Evolutionary conservation across 2,329 filamentous ascomycete genomes (phyloP).

Genomic region (Aplosporella prunicola): DNA sequence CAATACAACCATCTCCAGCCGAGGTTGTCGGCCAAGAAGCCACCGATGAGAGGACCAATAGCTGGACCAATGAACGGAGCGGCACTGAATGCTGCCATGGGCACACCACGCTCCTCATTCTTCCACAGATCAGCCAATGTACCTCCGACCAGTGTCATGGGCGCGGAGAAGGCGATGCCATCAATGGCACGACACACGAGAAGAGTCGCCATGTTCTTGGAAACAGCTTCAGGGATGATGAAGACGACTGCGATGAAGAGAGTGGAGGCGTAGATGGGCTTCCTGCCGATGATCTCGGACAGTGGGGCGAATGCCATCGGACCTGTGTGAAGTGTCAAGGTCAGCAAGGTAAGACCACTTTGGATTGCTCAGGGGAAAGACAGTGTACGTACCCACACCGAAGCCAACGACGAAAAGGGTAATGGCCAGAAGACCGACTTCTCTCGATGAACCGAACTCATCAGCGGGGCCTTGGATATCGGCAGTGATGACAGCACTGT

Average conservation of each 20-base stretch:
- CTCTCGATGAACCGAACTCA: conserved; percentile 58
- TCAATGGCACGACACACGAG: conserved; percentile 69
- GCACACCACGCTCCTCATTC: conserved; percentile 73
- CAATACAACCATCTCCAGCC: conserved; percentile 84
- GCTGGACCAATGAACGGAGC: conserved; percentile 77
- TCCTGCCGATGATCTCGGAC: conserved; percentile 64
- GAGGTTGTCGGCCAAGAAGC: conserved; percentile 58
- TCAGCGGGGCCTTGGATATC: conserved; percentile 56
- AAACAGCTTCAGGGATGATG: conserved; percentile 68
- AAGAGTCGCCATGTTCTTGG: conserved; percentile 66
- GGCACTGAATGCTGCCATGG: conserved; percentile 78
- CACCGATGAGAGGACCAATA: conserved; percentile 56
- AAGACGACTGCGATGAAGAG: conserved; percentile 65
- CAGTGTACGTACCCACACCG: conserved; percentile 50
- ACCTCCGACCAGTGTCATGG: conserved; percentile 78
- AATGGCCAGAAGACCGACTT: conserved; percentile 63
- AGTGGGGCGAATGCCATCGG: conserved; percentile 74
- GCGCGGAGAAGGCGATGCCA: conserved; percentile 74
- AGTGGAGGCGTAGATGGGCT: conserved; percentile 61
- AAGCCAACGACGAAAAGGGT: conserved; percentile 75
- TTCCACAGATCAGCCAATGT: conserved; percentile 77
- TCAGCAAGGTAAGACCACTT: not conserved
- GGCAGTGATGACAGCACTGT: conserved; percentile 67
- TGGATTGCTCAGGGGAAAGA: not conserved
- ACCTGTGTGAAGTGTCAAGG: conserved; percentile 30